Percentiles rank a stretch among this genome's conserved stretches.
These are phyloP conservation scores for Paulinella micropora DNA, from an alignment of 78 protist genomes.

Conservation along the genomic window DNA sequence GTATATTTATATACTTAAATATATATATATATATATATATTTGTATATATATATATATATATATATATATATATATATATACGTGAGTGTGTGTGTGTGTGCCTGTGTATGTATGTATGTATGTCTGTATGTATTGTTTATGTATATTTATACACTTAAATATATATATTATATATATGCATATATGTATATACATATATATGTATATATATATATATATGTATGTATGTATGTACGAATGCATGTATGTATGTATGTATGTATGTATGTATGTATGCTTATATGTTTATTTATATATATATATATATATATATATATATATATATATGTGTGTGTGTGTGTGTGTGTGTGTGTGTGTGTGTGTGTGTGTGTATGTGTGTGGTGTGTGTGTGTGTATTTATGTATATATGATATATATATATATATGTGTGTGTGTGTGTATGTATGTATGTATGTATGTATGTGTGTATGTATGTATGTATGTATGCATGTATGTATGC, in stretches of 20 bases:
- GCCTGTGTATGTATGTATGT: neutral
- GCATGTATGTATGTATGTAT: neutral
- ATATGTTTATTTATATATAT: neutral
- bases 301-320: neutral
- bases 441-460: neutral
- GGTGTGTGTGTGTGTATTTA: neutral
- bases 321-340: neutral
- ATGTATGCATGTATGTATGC: neutral
- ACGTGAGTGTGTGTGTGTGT: neutral
- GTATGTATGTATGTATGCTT: neutral
- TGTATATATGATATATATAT: neutral
- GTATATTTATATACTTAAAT: neutral
- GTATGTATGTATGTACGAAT: neutral
- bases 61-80: neutral
- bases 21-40: neutral
- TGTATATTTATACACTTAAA: neutral
- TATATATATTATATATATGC: neutral
- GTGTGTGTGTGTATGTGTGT: neutral
- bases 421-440: neutral
- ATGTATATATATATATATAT: neutral
- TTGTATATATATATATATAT: neutral
- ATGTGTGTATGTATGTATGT: neutral
- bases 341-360: neutral
- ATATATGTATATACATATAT: neutral
- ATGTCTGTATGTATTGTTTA: neutral